Base-by-base conservation (phyloP, 352 stramenopile species). In the Phytopythium oedochilum region DNA sequence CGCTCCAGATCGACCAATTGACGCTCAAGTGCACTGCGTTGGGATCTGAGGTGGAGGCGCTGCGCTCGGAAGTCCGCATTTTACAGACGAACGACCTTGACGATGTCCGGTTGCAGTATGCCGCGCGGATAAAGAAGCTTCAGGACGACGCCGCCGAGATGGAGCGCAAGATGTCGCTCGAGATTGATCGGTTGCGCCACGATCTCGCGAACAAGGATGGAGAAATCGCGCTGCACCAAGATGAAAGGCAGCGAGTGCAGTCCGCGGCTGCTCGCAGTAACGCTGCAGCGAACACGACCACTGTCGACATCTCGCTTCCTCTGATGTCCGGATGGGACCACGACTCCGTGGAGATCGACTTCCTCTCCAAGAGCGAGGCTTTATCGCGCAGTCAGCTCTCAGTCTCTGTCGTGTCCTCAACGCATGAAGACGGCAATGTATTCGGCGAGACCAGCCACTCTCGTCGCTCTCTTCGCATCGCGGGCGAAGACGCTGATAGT, bases 11-110 rank as follows among this genome's bases (percentile, higher is more conserved):
- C n/a, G 78, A 91, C 12, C 45, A 69, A 8, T 34, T 79, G 29
- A 58, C 40, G 7, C 57, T 73, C 26, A 73, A 78, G 42, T 75
- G 68, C 10, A 54, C 60, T 14, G 69, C 73, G 0, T 50, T 75
- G 0, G 59, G 82, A 44, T 73, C 72, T 2, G 74, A 87, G 43
- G 61, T 76, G 14, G 79, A 92, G 32, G 59, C 79, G 1, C 63
- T 92, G 31, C 66, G 57, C 31, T 81, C 75, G 10, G 78, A 92
- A 59, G 73, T 89, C n/a, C 68, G 74, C 11, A 55, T 89, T 12
- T 39, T 92, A 40, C 79, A 90, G 60, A 77, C 75, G 7, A 75
- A 78, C 5, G 79, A 92, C 43, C 62, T 87, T 12, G 72, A 71
- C 18, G 65, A 66, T 28, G 66, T 90, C 46, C 71, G 71, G 15